Percentiles rank a stretch among this genome's conserved stretches.
Conservation (phyloP, 1,284 basidiomycete species). For the Cutaneotrichosporon dermatis region DNA sequence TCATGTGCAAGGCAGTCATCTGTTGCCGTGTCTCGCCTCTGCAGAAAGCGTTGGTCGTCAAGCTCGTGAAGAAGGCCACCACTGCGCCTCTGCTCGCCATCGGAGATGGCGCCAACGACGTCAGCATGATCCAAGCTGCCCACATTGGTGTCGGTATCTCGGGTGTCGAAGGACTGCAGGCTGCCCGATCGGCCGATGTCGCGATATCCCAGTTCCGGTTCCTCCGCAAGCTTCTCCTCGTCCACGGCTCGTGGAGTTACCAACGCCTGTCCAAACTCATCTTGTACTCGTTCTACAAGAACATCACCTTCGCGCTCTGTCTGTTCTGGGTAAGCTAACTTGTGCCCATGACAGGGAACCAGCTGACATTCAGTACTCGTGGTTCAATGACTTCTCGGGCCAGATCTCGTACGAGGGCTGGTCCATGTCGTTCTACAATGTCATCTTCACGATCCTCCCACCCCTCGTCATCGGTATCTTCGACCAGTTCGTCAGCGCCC, state of each 20-base stretch:
- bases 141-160: constrained; percentile 89
- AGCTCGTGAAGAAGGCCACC: constrained; percentile 95
- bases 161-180: constrained; percentile 97
- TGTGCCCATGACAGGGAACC: too few species aligned
- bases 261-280: constrained; percentile 91
- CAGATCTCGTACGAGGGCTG: constrained; percentile 98
- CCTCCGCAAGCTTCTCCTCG: constrained; percentile 89
- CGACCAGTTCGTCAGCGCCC: constrained; percentile 94
- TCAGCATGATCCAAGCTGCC: constrained; percentile 60
- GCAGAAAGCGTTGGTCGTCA: constrained; percentile 97
- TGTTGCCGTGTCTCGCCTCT: constrained; percentile 81
- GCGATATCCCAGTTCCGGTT: constrained; percentile 98
- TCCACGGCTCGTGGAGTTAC: constrained; percentile 99
- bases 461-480: constrained; percentile 96
- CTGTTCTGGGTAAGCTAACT: constrained; percentile 63
- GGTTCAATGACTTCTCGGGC: constrained; percentile 97
- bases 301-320: constrained; percentile 95
- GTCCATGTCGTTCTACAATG: constrained; percentile 92
- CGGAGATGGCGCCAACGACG: constrained; percentile 61
- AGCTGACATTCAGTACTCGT: constrained; percentile 63
- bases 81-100: constrained; percentile 90
- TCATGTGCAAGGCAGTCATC: constrained; percentile 72
- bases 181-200: constrained; percentile 91
- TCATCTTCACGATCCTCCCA: constrained; percentile 89
- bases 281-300: constrained; percentile 93